Percentiles rank a stretch among this genome's conserved stretches.
Conservation (phyloP, 2,329 filamentous ascomycete genomes). For the Knufia fluminis region DNA sequence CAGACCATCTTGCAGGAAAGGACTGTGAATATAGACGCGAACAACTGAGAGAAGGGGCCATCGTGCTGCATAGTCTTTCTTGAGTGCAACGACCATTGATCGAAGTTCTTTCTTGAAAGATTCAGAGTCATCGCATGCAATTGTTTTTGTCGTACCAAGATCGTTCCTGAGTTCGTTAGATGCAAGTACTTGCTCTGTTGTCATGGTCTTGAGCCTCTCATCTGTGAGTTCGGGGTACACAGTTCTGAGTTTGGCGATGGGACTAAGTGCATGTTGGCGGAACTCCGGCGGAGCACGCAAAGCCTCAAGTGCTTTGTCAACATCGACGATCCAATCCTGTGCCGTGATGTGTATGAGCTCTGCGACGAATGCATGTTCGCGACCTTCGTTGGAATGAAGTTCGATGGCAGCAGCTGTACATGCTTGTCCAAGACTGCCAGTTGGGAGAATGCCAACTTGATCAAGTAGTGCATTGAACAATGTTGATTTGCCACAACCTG, state of each 20-base stretch:
- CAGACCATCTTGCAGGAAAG: slow-evolving; percentile 44
- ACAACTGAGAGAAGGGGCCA: slow-evolving; percentile 39
- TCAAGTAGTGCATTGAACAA: slow-evolving; percentile 56
- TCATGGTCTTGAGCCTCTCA: slow-evolving; percentile 32
- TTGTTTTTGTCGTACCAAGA: slow-evolving; percentile 38
- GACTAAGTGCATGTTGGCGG: slow-evolving; percentile 34
- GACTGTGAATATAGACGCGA: slow-evolving; percentile 42
- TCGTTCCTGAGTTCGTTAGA: slow-evolving; percentile 29
- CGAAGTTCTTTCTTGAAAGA: slow-evolving; percentile 41
- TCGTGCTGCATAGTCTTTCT: slow-evolving; percentile 36
- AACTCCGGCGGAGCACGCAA: slow-evolving; percentile 42
- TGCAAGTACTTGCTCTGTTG: slow-evolving; percentile 35
- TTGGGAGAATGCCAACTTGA: slow-evolving; percentile 48
- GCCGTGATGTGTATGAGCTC: slow-evolving; percentile 49
- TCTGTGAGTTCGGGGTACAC: slow-evolving; percentile 32
- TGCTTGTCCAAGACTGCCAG: slow-evolving; percentile 49
- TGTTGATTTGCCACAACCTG: slow-evolving; percentile 51
- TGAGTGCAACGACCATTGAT: slow-evolving; percentile 47
- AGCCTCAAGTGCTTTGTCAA: no score
- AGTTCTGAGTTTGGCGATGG: slow-evolving; percentile 34
- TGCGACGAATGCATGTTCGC: slow-evolving; percentile 40
- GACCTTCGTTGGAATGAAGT: slow-evolving; percentile 46
- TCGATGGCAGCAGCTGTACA: slow-evolving; percentile 55
- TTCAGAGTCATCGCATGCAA: slow-evolving; percentile 27
- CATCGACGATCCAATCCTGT: slow-evolving; percentile 45